Evolutionary conservation across 164 flowering plant genomes (phyloP).

Genomic region (Kingdonia uniflora): DNA sequence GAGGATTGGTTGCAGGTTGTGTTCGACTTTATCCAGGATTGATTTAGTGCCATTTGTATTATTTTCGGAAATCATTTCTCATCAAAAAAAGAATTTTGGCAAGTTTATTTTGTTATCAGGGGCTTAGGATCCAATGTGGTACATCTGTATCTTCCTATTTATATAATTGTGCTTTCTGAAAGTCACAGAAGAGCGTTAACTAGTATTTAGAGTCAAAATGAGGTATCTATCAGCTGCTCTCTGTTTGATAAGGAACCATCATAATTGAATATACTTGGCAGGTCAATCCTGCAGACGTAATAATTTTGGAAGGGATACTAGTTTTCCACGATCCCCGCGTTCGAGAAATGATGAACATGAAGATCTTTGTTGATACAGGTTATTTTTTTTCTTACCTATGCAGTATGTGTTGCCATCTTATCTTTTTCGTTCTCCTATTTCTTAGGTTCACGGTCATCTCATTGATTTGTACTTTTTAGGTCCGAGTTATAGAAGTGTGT

Average conservation of each 20-base stretch:
- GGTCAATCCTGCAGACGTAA: slow-evolving; percentile 96
- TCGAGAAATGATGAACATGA: slow-evolving; percentile 90
- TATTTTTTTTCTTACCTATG: slow-evolving; percentile 8
- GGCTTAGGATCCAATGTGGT: too few species aligned
- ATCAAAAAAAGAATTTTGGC: neutral
- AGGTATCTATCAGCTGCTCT: neutral
- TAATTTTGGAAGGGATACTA: slow-evolving; percentile 93
- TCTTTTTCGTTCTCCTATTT: too few species aligned
- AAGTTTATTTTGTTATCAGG: too few species aligned
- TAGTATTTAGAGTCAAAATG: slow-evolving; percentile 5
- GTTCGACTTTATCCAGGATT: too few species aligned
- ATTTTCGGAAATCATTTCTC: neutral
- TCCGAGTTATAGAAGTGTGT: too few species aligned
- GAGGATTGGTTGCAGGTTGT: too few species aligned
- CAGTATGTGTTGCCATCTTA: neutral
- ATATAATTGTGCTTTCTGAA: too few species aligned
- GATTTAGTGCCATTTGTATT: too few species aligned
- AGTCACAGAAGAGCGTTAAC: too few species aligned
- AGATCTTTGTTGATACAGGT: slow-evolving; percentile 99
- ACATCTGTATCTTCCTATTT: too few species aligned
- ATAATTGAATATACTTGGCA: slow-evolving; percentile 21
- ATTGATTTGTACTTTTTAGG: too few species aligned
- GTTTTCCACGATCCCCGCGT: slow-evolving; percentile 90
- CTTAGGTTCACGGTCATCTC: too few species aligned
- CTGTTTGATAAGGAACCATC: neutral